A percentile compares a stretch with the other conserved stretches of the same genome.
phyloP scores from a whole-genome alignment of 2,329 filamentous ascomycete genomes.

The Fusarium floridanum region DNA sequence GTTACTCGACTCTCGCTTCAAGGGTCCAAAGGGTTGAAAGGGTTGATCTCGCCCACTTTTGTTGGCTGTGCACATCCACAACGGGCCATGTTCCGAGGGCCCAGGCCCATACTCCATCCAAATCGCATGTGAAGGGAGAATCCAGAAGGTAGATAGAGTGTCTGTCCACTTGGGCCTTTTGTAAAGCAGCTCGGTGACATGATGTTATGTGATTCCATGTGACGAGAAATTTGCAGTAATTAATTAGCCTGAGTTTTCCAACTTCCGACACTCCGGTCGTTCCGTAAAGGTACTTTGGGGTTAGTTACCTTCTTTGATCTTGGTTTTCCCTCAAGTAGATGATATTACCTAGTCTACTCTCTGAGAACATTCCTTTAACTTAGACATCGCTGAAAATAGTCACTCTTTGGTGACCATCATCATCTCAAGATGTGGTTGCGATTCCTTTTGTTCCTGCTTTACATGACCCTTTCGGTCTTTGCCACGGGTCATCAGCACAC shows the following conservation, averaged over 20 bases:
- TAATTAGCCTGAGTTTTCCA: not conserved
- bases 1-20: not conserved
- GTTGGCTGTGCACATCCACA: not conserved
- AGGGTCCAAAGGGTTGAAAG: not conserved
- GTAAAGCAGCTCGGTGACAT: not conserved
- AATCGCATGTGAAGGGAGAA: not conserved
- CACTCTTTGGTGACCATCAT: not conserved
- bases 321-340: not conserved
- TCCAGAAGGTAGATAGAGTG: not conserved
- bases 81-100: not conserved
- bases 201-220: not conserved
- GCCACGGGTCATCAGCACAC: not conserved
- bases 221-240: not conserved
- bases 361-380: not conserved
- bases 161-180: not conserved
- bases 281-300: not conserved
- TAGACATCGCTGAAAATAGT: not conserved
- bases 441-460: not conserved
- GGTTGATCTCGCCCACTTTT: not conserved
- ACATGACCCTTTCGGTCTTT: not conserved
- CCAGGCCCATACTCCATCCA: not conserved
- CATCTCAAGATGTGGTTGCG: not conserved
- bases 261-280: not conserved
- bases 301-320: not conserved
- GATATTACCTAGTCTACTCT: not conserved